A percentile compares a stretch with the other conserved stretches of the same genome.
Evolutionary conservation across 768 basidiomycete species (phyloP).

Genomic region (Trametes sanguinea): DNA sequence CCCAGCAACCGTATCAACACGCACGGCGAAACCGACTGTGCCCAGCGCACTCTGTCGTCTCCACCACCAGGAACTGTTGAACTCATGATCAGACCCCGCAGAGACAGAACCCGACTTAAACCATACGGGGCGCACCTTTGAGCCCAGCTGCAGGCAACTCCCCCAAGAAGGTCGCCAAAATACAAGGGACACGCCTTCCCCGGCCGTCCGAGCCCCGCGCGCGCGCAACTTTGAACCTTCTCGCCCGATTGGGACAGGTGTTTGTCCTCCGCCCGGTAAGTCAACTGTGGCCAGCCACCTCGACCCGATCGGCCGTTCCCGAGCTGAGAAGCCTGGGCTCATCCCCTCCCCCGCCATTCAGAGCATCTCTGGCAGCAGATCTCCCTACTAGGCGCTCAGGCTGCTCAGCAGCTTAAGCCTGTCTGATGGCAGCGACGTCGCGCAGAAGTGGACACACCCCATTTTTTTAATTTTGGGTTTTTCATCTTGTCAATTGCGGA

Average conservation of each 20-base stretch:
- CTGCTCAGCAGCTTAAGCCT: background rate
- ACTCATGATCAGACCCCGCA: slow-evolving; percentile 1
- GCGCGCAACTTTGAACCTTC: background rate
- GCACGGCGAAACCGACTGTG: background rate
- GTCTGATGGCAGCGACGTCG: background rate
- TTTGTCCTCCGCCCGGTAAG: background rate
- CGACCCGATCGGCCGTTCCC: background rate
- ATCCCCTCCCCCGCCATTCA: too few relatives aligned
- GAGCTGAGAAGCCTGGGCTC: background rate
- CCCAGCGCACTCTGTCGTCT: too few relatives aligned
- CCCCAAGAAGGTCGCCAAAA: background rate
- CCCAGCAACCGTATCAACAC: background rate
- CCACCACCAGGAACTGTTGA: too few relatives aligned
- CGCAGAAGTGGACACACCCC: too few relatives aligned
- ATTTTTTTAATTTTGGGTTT: background rate
- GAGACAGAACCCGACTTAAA: background rate
- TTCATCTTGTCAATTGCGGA: background rate
- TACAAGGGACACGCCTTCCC: slow-evolving; percentile 4
- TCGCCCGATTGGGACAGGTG: slow-evolving; percentile 7
- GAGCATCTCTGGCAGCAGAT: too few relatives aligned
- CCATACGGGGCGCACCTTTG: background rate
- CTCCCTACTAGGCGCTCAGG: too few relatives aligned
- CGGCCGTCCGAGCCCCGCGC: background rate
- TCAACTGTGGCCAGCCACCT: too few relatives aligned
- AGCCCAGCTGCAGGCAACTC: background rate